Evolutionary conservation across 2,329 filamentous ascomycete genomes (phyloP).

Genomic region (Sporothrix inflata): DNA sequence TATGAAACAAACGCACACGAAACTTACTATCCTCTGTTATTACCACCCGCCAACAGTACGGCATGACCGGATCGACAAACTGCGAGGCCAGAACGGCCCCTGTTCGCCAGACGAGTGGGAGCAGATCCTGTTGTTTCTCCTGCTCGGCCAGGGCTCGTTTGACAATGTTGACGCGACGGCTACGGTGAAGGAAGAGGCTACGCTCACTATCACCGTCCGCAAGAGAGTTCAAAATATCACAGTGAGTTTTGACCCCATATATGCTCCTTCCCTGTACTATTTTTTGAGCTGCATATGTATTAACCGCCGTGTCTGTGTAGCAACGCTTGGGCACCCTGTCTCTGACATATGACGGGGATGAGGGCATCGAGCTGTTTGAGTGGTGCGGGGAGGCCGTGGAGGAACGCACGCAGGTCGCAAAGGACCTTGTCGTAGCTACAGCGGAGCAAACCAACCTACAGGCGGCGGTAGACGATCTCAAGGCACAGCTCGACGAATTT

Average conservation of each 20-base stretch:
- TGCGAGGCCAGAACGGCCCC: conserved; percentile 58
- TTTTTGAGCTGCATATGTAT: conserved; percentile 24
- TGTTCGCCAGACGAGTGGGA: conserved; percentile 69
- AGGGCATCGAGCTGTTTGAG: conserved; percentile 67
- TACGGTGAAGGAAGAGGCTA: conserved; percentile 55
- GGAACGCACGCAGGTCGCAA: conserved; percentile 50
- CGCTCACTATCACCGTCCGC: conserved; percentile 65
- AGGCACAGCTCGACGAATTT: conserved; percentile 67
- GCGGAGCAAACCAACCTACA: conserved; percentile 54
- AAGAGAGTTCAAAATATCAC: conserved; percentile 71
- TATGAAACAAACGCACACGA: not conserved
- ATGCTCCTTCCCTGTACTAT: not conserved
- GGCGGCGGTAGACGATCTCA: conserved; percentile 60
- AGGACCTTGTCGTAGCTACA: conserved; percentile 49
- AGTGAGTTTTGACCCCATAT: conserved; percentile 49
- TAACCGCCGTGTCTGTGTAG: conserved; percentile 45
- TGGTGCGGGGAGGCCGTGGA: conserved; percentile 68
- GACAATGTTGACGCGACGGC: conserved; percentile 64
- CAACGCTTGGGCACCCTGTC: conserved; percentile 70
- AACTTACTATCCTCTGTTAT: not conserved
- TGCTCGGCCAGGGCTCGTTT: conserved; percentile 55
- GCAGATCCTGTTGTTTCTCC: conserved; percentile 58
- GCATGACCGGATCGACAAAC: conserved; percentile 56
- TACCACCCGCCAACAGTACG: conserved; percentile 49
- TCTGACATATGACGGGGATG: conserved; percentile 58